Evolutionary conservation across 192 early-diverging fungal species (phyloP).

Genomic region (Umbelopsis sp.): DNA sequence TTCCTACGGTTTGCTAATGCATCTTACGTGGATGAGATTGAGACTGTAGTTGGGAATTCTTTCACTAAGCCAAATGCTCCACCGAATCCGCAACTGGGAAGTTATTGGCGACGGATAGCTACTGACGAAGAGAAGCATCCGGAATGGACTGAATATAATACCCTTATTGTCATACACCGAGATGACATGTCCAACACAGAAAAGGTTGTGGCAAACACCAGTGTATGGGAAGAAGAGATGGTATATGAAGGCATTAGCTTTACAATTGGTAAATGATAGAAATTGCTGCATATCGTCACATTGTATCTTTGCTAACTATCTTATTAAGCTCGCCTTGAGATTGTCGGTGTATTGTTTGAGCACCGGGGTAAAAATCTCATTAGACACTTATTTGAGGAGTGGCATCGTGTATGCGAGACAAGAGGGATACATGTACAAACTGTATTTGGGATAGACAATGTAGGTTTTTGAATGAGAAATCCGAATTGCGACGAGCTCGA

Average conservation of each 20-base stretch:
- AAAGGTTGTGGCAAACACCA: neutral
- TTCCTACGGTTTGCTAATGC: neutral
- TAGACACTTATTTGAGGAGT: neutral
- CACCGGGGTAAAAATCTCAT: slow-evolving; percentile 7
- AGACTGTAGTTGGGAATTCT: neutral
- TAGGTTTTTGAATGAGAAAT: neutral
- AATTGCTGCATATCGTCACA: neutral
- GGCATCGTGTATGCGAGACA: neutral
- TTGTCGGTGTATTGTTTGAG: neutral
- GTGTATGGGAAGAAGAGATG: neutral
- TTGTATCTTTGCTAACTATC: neutral
- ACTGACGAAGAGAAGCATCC: neutral
- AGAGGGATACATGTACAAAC: neutral
- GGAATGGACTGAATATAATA: neutral
- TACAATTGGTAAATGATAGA: neutral
- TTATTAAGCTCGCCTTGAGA: neutral
- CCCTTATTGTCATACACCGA: neutral
- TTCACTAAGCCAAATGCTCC: neutral
- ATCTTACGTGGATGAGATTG: neutral
- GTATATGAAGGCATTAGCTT: neutral
- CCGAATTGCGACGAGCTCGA: neutral
- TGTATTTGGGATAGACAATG: neutral
- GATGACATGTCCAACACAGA: neutral
- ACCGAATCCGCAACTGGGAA: neutral
- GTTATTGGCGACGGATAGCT: neutral